Evolutionary conservation across 306 rosid species (phyloP).

Genomic region (Cicer chorassanicum): DNA sequence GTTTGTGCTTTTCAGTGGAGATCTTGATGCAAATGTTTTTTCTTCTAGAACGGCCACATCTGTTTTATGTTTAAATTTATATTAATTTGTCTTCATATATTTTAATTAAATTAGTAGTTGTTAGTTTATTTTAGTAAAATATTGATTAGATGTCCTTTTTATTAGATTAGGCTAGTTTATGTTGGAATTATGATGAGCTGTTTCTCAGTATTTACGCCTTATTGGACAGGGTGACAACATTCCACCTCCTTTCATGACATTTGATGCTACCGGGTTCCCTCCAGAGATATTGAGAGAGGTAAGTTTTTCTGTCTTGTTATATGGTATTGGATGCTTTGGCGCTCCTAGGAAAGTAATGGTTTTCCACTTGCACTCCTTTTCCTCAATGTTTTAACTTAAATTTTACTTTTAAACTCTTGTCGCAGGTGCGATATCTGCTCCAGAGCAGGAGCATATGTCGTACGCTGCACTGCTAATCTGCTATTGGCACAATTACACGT

Average conservation of each 20-base stretch:
- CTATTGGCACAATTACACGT: constrained; percentile 91
- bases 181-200: neutral
- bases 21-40: constrained; percentile 17
- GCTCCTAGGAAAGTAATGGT: constrained; percentile 46
- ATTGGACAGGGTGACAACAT: constrained; percentile 85
- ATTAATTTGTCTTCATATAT: constrained; percentile 3
- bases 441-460: constrained; percentile 99
- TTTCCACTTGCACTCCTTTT: constrained; percentile 50
- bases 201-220: constrained; percentile 42
- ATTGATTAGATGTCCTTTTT: no score
- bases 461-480: constrained; percentile 99
- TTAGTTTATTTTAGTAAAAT: no score
- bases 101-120: neutral
- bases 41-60: constrained; percentile 15
- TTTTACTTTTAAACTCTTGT: constrained; percentile 84
- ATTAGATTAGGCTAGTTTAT: no score
- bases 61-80: constrained; percentile 15
- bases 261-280: constrained; percentile 92
- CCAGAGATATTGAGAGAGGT: constrained; percentile 96
- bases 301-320: constrained; percentile 50
- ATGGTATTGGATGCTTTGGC: constrained; percentile 40
- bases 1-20: neutral
- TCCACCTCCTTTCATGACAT: constrained; percentile 93
- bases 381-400: constrained; percentile 39
- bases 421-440: constrained; percentile 99